Conservation (phyloP, 2,329 filamentous ascomycete genomes). For the Pochonia chlamydosporia region DNA sequence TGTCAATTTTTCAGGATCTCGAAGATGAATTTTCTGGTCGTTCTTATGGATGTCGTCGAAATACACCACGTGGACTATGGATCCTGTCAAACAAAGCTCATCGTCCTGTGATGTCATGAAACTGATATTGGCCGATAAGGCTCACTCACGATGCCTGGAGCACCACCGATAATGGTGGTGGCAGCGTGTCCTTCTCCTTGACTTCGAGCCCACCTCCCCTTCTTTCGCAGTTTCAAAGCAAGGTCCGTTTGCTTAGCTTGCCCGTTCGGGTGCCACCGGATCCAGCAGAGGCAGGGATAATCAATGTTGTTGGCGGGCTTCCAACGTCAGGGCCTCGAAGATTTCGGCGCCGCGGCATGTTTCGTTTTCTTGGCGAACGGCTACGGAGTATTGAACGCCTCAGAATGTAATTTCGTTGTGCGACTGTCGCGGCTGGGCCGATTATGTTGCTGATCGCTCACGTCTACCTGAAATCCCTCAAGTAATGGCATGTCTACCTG, state of each 20-base stretch:
- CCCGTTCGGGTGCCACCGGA: conserved; percentile 5
- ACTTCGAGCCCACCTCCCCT: neutral
- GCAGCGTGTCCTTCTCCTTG: neutral
- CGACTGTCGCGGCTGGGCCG: neutral
- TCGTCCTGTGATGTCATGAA: neutral
- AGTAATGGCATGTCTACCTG: neutral
- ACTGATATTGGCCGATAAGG: neutral
- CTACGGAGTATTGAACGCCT: neutral
- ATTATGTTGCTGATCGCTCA: neutral
- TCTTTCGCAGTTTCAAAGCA: neutral
- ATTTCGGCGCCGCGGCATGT: neutral
- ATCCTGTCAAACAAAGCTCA: neutral
- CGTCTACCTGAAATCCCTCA: neutral
- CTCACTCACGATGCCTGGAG: neutral
- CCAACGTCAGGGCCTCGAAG: neutral
- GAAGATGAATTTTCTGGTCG: neutral
- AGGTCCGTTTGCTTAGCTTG: neutral
- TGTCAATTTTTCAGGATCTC: neutral
- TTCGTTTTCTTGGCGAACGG: conserved; percentile 4
- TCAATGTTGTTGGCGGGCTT: neutral
- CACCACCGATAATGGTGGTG: neutral
- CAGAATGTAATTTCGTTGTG: neutral
- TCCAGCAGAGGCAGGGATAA: conserved; percentile 3
- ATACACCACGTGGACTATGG: neutral
- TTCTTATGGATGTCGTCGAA: neutral